Conservation (phyloP, 1,284 basidiomycete species). For the Moesziomyces antarcticus region DNA sequence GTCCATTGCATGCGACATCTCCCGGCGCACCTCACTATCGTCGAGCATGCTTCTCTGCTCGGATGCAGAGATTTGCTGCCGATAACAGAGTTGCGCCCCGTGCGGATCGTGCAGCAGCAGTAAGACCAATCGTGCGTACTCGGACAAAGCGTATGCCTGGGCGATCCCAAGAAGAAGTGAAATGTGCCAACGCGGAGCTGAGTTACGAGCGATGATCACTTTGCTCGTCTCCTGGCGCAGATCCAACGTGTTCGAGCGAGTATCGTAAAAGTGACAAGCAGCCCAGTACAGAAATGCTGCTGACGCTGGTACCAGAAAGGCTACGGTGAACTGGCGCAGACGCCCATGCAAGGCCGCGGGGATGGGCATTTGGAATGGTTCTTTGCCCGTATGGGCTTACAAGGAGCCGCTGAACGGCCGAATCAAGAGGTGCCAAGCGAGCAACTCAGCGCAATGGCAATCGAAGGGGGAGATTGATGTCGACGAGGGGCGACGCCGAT, state of each 20-base stretch:
- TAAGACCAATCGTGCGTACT: constrained; percentile 14
- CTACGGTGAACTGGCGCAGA: neutral
- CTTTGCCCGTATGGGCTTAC: neutral
- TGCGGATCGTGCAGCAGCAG: constrained; percentile 17
- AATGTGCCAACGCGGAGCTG: constrained; percentile 1
- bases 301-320: neutral
- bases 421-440: neutral
- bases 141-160: constrained; percentile 12
- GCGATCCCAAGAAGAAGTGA: constrained; percentile 3
- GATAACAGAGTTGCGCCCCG: constrained; percentile 12
- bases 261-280: neutral
- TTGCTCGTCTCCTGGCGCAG: neutral
- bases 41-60: neutral
- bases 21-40: neutral
- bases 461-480: neutral
- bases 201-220: neutral
- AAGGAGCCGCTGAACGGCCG: neutral
- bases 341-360: neutral
- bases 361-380: neutral
- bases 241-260: neutral
- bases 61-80: constrained; percentile 10
- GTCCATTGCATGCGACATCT: neutral
- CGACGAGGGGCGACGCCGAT: neutral
- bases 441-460: neutral
- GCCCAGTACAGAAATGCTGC: neutral